phyloP scores from a whole-genome alignment of 2,329 filamentous ascomycete genomes.

The Apiospora marii region DNA sequence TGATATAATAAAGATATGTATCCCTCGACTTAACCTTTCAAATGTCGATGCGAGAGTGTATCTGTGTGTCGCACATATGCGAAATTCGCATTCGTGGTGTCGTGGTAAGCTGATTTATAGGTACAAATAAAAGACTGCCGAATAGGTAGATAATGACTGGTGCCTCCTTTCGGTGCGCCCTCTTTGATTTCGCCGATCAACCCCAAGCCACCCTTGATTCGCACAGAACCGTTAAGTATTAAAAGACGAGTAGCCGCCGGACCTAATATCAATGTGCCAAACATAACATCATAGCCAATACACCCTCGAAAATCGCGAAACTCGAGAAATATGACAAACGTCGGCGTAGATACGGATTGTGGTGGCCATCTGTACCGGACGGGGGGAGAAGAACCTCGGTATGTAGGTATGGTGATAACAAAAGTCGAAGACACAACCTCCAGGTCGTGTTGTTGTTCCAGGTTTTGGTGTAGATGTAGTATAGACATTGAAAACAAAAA shows the following conservation, averaged over 20 bases:
- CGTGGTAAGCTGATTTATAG: too few relatives aligned
- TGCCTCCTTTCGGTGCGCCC: too few relatives aligned
- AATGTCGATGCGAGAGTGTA: too few relatives aligned
- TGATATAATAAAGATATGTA: background rate
- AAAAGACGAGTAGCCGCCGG: background rate
- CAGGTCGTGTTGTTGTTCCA: background rate
- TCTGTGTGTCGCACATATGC: background rate
- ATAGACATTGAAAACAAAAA: constrained; percentile 6
- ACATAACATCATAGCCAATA: background rate
- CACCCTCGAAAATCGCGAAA: background rate
- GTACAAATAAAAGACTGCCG: background rate
- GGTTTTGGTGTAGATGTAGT: background rate
- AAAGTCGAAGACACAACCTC: background rate
- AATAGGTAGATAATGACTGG: too few relatives aligned
- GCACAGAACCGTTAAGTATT: background rate
- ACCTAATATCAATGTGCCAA: too few relatives aligned
- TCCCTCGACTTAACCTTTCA: too few relatives aligned
- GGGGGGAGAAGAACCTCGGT: background rate
- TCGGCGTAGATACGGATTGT: background rate
- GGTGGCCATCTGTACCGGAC: background rate
- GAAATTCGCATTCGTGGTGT: too few relatives aligned
- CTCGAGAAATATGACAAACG: background rate
- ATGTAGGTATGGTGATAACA: too few relatives aligned
- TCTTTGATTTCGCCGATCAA: too few relatives aligned
- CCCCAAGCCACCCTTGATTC: too few relatives aligned